Percentiles rank a stretch among this genome's conserved stretches.
phyloP scores from a whole-genome alignment of 2,329 filamentous ascomycete genomes.

The Penicillium sp. region DNA sequence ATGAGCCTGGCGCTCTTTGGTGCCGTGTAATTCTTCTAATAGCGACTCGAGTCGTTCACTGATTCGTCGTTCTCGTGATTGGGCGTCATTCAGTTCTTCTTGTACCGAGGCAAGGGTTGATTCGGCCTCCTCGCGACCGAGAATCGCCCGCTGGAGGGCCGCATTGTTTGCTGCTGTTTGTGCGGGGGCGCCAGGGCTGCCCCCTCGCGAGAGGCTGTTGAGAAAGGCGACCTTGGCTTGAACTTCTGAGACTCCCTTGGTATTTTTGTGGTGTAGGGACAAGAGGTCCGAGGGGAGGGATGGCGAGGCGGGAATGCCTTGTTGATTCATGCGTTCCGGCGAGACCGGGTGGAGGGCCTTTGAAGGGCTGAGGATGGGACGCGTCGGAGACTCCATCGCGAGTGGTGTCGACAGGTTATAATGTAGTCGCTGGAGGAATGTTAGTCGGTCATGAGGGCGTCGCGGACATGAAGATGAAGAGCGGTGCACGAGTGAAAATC shows the following conservation, averaged over 20 bases:
- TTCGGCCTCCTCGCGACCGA: conserved; percentile 49
- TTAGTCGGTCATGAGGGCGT: conserved; percentile 21
- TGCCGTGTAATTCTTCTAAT: conserved; percentile 52
- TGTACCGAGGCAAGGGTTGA: conserved; percentile 35
- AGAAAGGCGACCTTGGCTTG: conserved; percentile 50
- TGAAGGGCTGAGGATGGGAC: conserved; percentile 32
- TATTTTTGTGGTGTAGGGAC: conserved; percentile 37
- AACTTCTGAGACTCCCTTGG: conserved; percentile 43
- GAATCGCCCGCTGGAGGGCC: conserved; percentile 44
- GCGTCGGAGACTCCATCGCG: conserved; percentile 39
- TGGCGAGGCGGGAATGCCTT: conserved; percentile 42
- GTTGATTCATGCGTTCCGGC: conserved; percentile 51
- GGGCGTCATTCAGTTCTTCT: conserved; percentile 42
- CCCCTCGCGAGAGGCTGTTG: conserved; percentile 43
- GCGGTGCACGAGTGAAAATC: conserved; percentile 18
- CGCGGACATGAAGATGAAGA: conserved; percentile 4
- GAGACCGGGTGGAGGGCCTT: conserved; percentile 45
- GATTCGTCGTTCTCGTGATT: conserved; percentile 44
- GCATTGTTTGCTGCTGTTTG: conserved; percentile 41
- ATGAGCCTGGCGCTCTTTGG: conserved; percentile 51
- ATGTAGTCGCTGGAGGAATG: conserved; percentile 1
- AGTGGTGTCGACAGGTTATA: conserved; percentile 10
- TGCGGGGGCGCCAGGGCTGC: conserved; percentile 29
- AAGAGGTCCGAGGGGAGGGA: conserved; percentile 37
- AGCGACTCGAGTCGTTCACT: conserved; percentile 46